These are phyloP conservation scores for Trametes versicolor DNA, from an alignment of 1,284 basidiomycete genomes.

Conservation along the genomic window DNA sequence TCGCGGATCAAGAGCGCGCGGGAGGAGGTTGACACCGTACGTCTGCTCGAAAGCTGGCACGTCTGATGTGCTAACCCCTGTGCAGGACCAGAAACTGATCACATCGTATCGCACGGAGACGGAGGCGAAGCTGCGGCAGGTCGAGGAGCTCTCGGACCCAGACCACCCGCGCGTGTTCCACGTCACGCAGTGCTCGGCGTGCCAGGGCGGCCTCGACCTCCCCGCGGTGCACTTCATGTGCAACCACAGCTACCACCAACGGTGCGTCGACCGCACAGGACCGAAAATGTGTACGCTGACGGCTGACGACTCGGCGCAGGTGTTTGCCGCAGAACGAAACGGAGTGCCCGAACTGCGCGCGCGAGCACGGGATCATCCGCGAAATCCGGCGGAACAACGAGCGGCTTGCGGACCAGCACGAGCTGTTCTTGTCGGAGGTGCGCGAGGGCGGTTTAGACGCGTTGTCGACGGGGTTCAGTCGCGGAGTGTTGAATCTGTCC, in stretches of 20 bases:
- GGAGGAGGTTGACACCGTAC: slow-evolving; percentile 82
- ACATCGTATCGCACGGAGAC: slow-evolving; percentile 90
- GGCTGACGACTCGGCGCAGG: slow-evolving; percentile 21
- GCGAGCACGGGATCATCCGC: slow-evolving; percentile 88
- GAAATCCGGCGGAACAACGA: slow-evolving; percentile 90
- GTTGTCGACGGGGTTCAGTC: slow-evolving; percentile 83
- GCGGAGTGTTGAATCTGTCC: slow-evolving; percentile 69
- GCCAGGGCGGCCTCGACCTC: slow-evolving; percentile 89
- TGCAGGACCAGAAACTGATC: slow-evolving; percentile 85
- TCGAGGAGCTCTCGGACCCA: slow-evolving; percentile 82
- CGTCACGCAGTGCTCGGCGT: slow-evolving; percentile 90
- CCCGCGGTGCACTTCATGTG: slow-evolving; percentile 83
- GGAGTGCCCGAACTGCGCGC: slow-evolving; percentile 90
- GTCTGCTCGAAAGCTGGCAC: slow-evolving; percentile 42
- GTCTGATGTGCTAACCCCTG: slow-evolving; percentile 5
- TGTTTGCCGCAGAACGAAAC: slow-evolving; percentile 89
- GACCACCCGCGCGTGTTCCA: slow-evolving; percentile 90
- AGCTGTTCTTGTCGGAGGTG: slow-evolving; percentile 89
- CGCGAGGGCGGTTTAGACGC: slow-evolving; percentile 86
- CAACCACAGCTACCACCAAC: slow-evolving; percentile 16
- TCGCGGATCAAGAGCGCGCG: slow-evolving; percentile 77
- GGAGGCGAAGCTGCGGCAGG: slow-evolving; percentile 81
- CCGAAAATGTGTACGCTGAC: neutral
- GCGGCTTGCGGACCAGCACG: slow-evolving; percentile 85
- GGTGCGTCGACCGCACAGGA: neutral